Evolutionary conservation across 495 filamentous ascomycete species (phyloP).

Genomic region (Clavariopsis aquatica): DNA sequence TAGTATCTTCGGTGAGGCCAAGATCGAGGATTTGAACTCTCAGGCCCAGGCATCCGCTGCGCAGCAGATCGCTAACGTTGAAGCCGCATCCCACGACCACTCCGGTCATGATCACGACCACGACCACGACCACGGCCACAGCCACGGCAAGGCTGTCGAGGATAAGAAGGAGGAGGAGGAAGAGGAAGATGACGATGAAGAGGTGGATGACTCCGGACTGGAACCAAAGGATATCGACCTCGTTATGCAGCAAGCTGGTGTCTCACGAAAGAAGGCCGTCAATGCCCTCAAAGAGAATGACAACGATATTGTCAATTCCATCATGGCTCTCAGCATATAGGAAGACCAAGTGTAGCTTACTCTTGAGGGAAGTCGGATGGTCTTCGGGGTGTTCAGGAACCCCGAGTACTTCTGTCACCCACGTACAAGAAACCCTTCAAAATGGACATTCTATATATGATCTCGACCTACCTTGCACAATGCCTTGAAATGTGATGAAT

Average conservation of each 20-base stretch:
- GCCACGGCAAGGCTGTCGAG: conserved; percentile 76
- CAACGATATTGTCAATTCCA: conserved; percentile 99
- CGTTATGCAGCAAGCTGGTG: conserved; percentile 96
- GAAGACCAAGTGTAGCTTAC: conserved; percentile 3
- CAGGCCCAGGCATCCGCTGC: conserved; percentile 92
- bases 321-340: conserved; percentile 98
- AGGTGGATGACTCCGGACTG: conserved; percentile 87
- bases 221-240: conserved; percentile 99
- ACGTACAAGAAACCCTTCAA: conserved; percentile 24
- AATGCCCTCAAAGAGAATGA: conserved; percentile 99
- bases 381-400: conserved; percentile 1
- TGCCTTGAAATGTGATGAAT: not conserved
- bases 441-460: conserved; percentile 10
- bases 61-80: conserved; percentile 79
- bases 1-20: conserved; percentile 99
- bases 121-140: conserved; percentile 67
- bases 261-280: conserved; percentile 96
- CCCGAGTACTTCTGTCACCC: conserved; percentile 11
- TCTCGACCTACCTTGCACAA: not conserved
- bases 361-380: conserved; percentile 7
- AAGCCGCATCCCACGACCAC: conserved; percentile 61
- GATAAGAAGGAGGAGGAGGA: conserved; percentile 73
- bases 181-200: conserved; percentile 88
- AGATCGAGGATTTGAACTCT: conserved; percentile 99
- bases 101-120: conserved; percentile 54